These are phyloP conservation scores for Boletus rubescentipes DNA, from an alignment of 768 basidiomycete species.

Conservation along the genomic window DNA sequence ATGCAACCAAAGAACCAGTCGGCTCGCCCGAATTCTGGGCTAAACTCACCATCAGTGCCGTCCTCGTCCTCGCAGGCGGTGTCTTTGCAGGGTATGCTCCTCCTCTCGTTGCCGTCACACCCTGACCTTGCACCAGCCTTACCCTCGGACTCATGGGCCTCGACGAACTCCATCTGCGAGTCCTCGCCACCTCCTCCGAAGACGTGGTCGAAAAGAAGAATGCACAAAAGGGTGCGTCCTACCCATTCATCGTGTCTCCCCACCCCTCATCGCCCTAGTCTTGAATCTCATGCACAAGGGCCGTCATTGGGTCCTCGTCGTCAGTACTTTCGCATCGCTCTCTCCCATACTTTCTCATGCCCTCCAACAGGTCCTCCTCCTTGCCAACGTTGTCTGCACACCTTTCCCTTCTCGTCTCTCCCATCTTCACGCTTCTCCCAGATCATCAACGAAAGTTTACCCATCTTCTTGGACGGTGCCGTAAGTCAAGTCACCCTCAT, in stretches of 20 bases:
- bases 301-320: constrained; percentile 93
- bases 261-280: constrained; percentile 36
- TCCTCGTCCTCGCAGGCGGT: constrained; percentile 81
- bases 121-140: constrained; percentile 45
- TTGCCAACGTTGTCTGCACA: constrained; percentile 78
- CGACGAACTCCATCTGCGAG: constrained; percentile 87
- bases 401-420: not conserved
- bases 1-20: constrained; percentile 25
- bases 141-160: constrained; percentile 94
- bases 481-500: constrained; percentile 44
- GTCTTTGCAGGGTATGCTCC: constrained; percentile 80
- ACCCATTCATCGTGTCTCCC: not conserved
- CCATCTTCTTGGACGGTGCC: constrained; percentile 78
- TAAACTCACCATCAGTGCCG: constrained; percentile 64
- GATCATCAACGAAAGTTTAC: constrained; percentile 82
- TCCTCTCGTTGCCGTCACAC: not conserved
- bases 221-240: constrained; percentile 59
- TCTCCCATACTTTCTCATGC: not conserved
- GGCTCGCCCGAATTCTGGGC: constrained; percentile 72
- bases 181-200: constrained; percentile 81
- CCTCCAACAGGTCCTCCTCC: constrained; percentile 65
- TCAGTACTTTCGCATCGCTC: constrained; percentile 30
- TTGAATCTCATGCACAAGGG: constrained; percentile 58
- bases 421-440: constrained; percentile 26
- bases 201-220: constrained; percentile 63